phyloP scores from a whole-genome alignment of 2,329 filamentous ascomycete species.

The Cordyceps tenuipes region DNA sequence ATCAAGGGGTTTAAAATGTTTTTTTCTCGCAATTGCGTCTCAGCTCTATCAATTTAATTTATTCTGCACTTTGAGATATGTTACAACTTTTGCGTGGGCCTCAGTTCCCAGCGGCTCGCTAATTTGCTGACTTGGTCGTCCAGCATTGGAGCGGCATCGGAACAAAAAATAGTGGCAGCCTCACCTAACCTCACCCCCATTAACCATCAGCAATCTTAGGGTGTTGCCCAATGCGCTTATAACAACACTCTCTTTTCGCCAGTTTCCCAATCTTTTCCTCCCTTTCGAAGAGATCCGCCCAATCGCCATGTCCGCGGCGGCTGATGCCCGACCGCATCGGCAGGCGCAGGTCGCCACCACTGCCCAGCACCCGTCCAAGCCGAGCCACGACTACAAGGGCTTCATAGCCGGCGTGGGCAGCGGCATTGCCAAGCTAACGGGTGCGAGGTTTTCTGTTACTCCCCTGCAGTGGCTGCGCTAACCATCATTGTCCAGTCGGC shows the following conservation, averaged over 20 bases:
- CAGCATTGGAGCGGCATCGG: neutral
- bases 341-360: slow-evolving; percentile 17
- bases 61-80: too few species aligned
- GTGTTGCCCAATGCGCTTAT: neutral
- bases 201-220: neutral
- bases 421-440: slow-evolving; percentile 80
- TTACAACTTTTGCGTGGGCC: too few species aligned
- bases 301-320: neutral
- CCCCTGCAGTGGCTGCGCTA: neutral
- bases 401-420: slow-evolving; percentile 96
- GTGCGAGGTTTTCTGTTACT: slow-evolving; percentile 32
- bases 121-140: too few species aligned
- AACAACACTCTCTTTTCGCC: neutral
- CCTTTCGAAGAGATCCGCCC: neutral
- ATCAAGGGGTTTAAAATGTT: too few species aligned
- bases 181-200: neutral
- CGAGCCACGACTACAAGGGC: slow-evolving; percentile 66
- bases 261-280: neutral
- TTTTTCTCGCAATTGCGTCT: too few species aligned
- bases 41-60: too few species aligned
- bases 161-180: neutral
- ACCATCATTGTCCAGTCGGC: slow-evolving; percentile 36
- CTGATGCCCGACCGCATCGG: neutral
- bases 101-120: neutral
- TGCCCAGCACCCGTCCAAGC: slow-evolving; percentile 21